phyloP scores from a whole-genome alignment of 768 basidiomycete genomes.

The Rhodocollybia butyracea region DNA sequence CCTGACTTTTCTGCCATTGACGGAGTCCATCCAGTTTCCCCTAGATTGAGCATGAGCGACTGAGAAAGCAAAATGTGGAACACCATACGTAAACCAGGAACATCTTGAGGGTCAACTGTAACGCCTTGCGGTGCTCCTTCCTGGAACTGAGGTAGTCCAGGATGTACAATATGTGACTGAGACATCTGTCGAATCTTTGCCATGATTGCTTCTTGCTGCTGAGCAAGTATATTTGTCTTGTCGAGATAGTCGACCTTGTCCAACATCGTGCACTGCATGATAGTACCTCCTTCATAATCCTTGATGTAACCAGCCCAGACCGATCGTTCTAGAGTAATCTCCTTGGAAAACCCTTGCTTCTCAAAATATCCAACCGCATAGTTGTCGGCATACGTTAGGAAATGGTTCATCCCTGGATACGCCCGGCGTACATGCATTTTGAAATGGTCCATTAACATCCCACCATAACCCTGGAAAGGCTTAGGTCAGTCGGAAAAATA shows the following conservation, averaged over 20 bases:
- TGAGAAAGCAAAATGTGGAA: conserved; percentile 1
- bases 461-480: conserved; percentile 81
- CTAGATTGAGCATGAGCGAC: conserved; percentile 31
- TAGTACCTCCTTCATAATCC: conserved; percentile 98
- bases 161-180: conserved; percentile 80
- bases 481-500: not conserved
- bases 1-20: conserved; percentile 73
- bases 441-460: conserved; percentile 98
- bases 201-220: conserved; percentile 88
- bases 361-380: conserved; percentile 99
- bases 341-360: conserved; percentile 98
- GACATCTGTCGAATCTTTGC: conserved; percentile 85
- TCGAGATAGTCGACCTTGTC: conserved; percentile 86
- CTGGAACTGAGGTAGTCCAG: conserved; percentile 76
- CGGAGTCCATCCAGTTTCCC: conserved; percentile 90
- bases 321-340: conserved; percentile 87
- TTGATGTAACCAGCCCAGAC: conserved; percentile 99
- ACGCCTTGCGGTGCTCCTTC: conserved; percentile 49
- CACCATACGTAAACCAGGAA: conserved; percentile 81
- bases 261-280: conserved; percentile 99
- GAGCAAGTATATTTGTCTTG: conserved; percentile 68
- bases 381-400: conserved; percentile 98
- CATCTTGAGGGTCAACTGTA: conserved; percentile 65
- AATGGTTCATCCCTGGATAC: conserved; percentile 88
- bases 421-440: conserved; percentile 86